Base-by-base conservation (phyloP, 345 rosid species). In the Lumnitzera racemosa region DNA sequence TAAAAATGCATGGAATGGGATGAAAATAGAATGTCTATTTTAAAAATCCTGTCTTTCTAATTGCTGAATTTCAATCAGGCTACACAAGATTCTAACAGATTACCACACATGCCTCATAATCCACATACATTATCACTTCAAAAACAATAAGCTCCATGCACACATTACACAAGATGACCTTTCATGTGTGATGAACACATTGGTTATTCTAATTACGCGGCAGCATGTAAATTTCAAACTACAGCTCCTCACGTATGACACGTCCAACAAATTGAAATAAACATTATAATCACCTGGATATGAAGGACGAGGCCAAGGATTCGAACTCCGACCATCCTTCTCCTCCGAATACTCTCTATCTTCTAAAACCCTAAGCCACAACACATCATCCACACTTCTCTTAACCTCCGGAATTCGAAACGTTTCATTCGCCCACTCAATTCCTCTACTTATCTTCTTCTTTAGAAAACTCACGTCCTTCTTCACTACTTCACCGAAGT, bases 301-400 rank as follows among this genome's bases (percentile, higher is more conserved):
- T 1, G 62, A 81, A 67, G 85, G 86, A 8, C 80, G 81, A 27
- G 98, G 96, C 96, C 86, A 87, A 52, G 75, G 54, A 51, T 55
- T 36, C 43, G 43, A 36, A 36, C 43, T 36, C 43, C 7, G 43
- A 9, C 43, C 43, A 3, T 76, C 65, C 63, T 82, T 64, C 63
- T 56, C 12, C 1, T 74, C 70, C 29, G 80, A 63, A 49, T 85
- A 72, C 46, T 51, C 62, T 6, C 80, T 77, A 59, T 85, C 88
- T 74, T 92, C 98, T 15, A 92, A 78, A 55, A 78, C 73, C 47
- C 87, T 77, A 16, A 92, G 88, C 96, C 98, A 92, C 49, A 89
- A 63, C 23, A 78, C n/a, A 29, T 85, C 87, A 57, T 83, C 89
- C 8, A 85, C 62, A 36, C 81, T 57, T 67, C 77, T 89, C 29